A percentile compares a stretch with the other conserved stretches of the same genome.
phyloP scores from a whole-genome alignment of 805 yeast species.

The Ogataea parapolymorpha region DNA sequence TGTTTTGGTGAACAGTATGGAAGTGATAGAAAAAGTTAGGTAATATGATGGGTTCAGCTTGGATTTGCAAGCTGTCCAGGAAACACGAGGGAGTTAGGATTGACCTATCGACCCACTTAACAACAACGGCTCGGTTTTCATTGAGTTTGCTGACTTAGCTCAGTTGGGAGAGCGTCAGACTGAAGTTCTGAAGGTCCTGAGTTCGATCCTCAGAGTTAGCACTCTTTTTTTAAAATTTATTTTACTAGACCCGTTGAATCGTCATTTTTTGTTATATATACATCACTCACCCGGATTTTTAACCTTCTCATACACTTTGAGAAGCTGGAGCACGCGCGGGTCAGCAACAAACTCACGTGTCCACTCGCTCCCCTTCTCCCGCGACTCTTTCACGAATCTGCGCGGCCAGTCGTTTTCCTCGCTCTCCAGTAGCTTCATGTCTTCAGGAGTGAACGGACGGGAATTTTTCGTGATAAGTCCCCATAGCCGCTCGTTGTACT shows the following conservation, averaged over 20 bases:
- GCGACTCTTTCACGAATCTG: slow-evolving; percentile 78
- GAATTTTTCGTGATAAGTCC: slow-evolving; percentile 38
- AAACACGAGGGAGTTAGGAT: not conserved
- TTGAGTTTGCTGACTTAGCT: slow-evolving; percentile 23
- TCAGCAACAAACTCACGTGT: slow-evolving; percentile 70
- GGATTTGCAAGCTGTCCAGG: not conserved
- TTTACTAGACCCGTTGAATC: too few species aligned
- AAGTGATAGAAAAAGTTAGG: too few species aligned
- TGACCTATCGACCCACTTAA: not conserved
- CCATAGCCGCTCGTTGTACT: slow-evolving; percentile 28
- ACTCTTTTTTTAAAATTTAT: slow-evolving; percentile 2
- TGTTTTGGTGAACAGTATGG: too few species aligned
- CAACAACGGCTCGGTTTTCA: not conserved
- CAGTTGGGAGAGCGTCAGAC: slow-evolving; percentile 30
- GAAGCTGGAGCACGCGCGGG: slow-evolving; percentile 52
- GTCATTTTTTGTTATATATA: too few species aligned
- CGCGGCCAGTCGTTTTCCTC: slow-evolving; percentile 89
- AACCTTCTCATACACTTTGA: slow-evolving; percentile 42
- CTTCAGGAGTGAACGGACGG: slow-evolving; percentile 50
- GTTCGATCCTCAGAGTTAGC: slow-evolving; percentile 28
- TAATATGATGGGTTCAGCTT: too few species aligned
- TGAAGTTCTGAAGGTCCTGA: slow-evolving; percentile 29
- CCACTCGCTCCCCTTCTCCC: slow-evolving; percentile 82
- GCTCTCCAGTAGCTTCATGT: slow-evolving; percentile 41
- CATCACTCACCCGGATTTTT: not conserved